Evolutionary conservation across 345 rosid genomes (phyloP).

Genomic region (Melaleuca quinquenervia): DNA sequence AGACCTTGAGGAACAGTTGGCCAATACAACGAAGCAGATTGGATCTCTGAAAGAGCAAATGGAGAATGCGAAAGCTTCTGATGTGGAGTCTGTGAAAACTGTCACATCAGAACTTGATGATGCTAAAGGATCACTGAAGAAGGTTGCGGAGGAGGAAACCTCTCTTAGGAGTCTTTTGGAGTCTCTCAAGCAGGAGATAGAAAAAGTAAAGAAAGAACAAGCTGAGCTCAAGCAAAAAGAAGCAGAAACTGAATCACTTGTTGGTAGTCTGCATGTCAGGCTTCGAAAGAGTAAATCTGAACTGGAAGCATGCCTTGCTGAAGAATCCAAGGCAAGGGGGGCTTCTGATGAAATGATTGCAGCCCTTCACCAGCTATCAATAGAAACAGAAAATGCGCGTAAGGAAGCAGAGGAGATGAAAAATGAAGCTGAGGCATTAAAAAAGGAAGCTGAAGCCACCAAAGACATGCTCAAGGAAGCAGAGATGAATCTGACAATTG

Average conservation of each 20-base stretch:
- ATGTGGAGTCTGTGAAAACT: slow-evolving; percentile 53
- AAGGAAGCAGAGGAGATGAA: slow-evolving; percentile 72
- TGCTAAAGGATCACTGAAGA: slow-evolving; percentile 72
- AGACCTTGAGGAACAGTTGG: slow-evolving; percentile 56
- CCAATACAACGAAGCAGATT: slow-evolving; percentile 51
- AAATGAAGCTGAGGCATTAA: slow-evolving; percentile 52
- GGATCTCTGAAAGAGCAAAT: slow-evolving; percentile 48
- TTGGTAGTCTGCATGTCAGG: slow-evolving; percentile 73
- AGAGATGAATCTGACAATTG: slow-evolving; percentile 55
- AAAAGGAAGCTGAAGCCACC: slow-evolving; percentile 52
- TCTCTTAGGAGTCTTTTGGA: slow-evolving; percentile 49
- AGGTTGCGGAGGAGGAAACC: slow-evolving; percentile 68
- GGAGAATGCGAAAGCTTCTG: slow-evolving; percentile 70
- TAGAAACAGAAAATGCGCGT: slow-evolving; percentile 57
- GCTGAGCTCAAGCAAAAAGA: slow-evolving; percentile 66
- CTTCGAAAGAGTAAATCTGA: slow-evolving; percentile 67
- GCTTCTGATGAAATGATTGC: slow-evolving; percentile 74
- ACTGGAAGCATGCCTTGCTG: slow-evolving; percentile 54
- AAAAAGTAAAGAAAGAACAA: slow-evolving; percentile 66
- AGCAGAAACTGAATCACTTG: slow-evolving; percentile 68
- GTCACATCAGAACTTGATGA: slow-evolving; percentile 70
- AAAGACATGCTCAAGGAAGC: slow-evolving; percentile 54
- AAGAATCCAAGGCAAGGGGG: slow-evolving; percentile 56
- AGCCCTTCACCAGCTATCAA: slow-evolving; percentile 58
- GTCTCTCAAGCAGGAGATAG: slow-evolving; percentile 59